Evolutionary conservation across 805 yeast genomes (phyloP), one percentile per base, ranked within the genome.

Genomic region (Starmerella ratchasimensis): DNA sequence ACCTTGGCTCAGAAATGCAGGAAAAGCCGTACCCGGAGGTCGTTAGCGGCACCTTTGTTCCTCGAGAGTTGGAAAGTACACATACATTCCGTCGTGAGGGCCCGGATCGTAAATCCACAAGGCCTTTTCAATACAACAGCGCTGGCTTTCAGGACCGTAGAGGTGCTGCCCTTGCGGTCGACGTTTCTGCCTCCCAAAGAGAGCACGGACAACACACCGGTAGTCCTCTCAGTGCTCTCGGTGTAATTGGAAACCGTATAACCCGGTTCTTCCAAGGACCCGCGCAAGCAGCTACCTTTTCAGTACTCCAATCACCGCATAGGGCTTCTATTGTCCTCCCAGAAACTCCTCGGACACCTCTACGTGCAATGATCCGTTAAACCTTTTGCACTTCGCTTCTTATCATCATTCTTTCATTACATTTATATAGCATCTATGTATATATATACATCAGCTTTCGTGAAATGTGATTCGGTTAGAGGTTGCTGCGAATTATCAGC

Each of bases 301-400:
- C 15, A 18, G 14, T 15, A 17, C 4, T 17, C n/a, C 13, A 18
- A 26, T 3, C 23, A 2, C 41, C 45, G 1, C 28, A 27, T 2
- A 20, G 24, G 13, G 48, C 37, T 5, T 37, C 46, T 10, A 33
- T 44, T 16, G 28, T 34, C 13, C 8, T 21, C 11, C 37, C 47
- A 2, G 47, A 45, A 8, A 33, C 48, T 7, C 48, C 48, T 2
- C 16, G 25, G 11, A 45, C 48, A 10, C 48, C 48, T 1, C 33
- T 43, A 3, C 14, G 36, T n/a, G 37, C 44, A 2, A 31, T 35
- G 31, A 27, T 27, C 23, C 13, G 10, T 16, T 17, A n/a, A 14
- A 31, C 6, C 27, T 11, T 11, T 11, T 11, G 11, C n/a, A n/a
- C n/a, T 11, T 24, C 11, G 11, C 11, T 24, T 24, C 11, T 24